Evolutionary conservation across 495 filamentous ascomycete species (phyloP).

Genomic region (Annulohypoxylon maeteangense): DNA sequence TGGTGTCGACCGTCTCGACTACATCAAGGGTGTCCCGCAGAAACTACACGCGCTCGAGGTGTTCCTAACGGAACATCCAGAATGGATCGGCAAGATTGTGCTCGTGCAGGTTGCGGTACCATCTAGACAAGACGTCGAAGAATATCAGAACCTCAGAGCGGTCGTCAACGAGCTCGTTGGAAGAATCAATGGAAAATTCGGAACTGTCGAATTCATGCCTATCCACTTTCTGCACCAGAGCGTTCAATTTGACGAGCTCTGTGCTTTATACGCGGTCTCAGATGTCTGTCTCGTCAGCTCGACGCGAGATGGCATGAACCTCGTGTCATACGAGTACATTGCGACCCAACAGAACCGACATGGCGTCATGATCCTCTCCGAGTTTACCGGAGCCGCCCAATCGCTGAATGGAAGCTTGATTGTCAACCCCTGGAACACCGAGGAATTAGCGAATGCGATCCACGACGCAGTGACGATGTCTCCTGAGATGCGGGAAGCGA

Average conservation of each 20-base stretch:
- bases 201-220: slow-evolving; percentile 91
- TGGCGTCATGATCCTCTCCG: slow-evolving; percentile 90
- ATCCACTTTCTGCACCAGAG: slow-evolving; percentile 96
- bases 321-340: slow-evolving; percentile 96
- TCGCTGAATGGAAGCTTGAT: slow-evolving; percentile 86
- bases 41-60: slow-evolving; percentile 92
- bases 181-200: slow-evolving; percentile 92
- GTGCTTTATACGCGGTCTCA: slow-evolving; percentile 88
- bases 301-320: slow-evolving; percentile 96
- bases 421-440: slow-evolving; percentile 92
- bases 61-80: slow-evolving; percentile 90
- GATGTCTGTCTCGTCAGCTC: slow-evolving; percentile 92
- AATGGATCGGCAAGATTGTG: slow-evolving; percentile 90
- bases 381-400: slow-evolving; percentile 90
- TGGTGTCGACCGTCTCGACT: slow-evolving; percentile 91
- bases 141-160: slow-evolving; percentile 90
- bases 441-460: slow-evolving; percentile 86
- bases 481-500: slow-evolving; percentile 82
- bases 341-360: slow-evolving; percentile 85
- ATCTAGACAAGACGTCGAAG: slow-evolving; percentile 91
- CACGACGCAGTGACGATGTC: slow-evolving; percentile 86
- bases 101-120: slow-evolving; percentile 95
- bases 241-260: slow-evolving; percentile 88
- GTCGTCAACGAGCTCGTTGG: slow-evolving; percentile 93
- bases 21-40: slow-evolving; percentile 96